Evolutionary conservation across 1,139 yeast genomes (phyloP).

Genomic region (Sugiyamaella xylanicola): DNA sequence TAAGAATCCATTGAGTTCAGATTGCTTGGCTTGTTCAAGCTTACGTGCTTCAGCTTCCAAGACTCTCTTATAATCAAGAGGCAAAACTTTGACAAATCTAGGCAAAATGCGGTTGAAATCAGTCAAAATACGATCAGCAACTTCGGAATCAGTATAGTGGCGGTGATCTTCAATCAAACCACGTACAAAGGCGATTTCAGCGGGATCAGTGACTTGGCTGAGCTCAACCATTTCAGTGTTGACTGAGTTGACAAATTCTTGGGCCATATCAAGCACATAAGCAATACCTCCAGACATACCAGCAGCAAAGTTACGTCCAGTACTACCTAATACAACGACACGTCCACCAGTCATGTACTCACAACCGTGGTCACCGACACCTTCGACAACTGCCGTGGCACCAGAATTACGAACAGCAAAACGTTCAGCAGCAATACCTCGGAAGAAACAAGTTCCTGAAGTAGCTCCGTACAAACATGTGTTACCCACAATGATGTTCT

Average conservation of each 20-base stretch:
- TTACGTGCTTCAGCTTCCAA: constrained; percentile 75
- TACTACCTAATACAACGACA: constrained; percentile 85
- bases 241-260: constrained; percentile 80
- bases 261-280: constrained; percentile 92
- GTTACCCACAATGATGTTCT: constrained; percentile 94
- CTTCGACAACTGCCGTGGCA: constrained; percentile 95
- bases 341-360: constrained; percentile 99
- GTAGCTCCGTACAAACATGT: constrained; percentile 98
- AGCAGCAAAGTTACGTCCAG: constrained; percentile 96
- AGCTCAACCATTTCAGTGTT: constrained; percentile 84
- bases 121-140: constrained; percentile 78
- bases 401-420: constrained; percentile 99
- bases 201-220: constrained; percentile 74
- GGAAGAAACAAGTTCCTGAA: constrained; percentile 87
- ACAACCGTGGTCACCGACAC: constrained; percentile 98
- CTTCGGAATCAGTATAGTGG: constrained; percentile 89
- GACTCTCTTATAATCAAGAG: constrained; percentile 87
- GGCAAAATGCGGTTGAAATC: constrained; percentile 89
- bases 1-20: constrained; percentile 54
- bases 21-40: constrained; percentile 63
- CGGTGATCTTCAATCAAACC: constrained; percentile 94
- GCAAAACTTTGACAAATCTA: constrained; percentile 90
- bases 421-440: constrained; percentile 98
- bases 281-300: constrained; percentile 99
- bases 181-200: constrained; percentile 91